phyloP scores from a whole-genome alignment of 2,329 filamentous ascomycete genomes.

The Ceratocystis lukuohia region DNA sequence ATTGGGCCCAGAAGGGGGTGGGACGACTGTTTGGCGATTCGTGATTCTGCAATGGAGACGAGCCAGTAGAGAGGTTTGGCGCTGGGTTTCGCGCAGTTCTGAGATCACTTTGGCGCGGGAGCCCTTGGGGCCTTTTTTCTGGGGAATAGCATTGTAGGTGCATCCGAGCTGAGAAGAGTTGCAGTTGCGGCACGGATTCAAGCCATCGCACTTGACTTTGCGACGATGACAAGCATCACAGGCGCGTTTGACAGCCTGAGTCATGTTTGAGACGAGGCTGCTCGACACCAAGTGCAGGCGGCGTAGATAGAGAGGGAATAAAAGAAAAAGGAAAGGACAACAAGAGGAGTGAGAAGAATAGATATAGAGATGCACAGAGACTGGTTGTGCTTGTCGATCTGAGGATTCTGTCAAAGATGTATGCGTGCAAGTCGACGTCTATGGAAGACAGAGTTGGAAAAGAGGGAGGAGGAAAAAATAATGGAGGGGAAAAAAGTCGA shows the following conservation, averaged over 20 bases:
- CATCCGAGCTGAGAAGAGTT: slow-evolving; percentile 51
- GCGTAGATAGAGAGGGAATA: neutral
- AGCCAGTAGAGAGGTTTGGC: slow-evolving; percentile 49
- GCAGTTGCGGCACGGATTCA: slow-evolving; percentile 60
- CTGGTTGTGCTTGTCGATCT: neutral
- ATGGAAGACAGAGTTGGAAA: neutral
- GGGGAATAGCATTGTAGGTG: slow-evolving; percentile 61
- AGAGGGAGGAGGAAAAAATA: neutral
- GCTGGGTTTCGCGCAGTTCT: slow-evolving; percentile 55
- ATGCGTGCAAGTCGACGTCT: neutral
- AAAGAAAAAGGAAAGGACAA: neutral
- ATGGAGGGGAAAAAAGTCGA: neutral
- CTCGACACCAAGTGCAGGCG: slow-evolving; percentile 1
- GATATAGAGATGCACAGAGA: neutral
- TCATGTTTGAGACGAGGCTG: slow-evolving; percentile 28
- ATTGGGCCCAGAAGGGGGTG: slow-evolving; percentile 28
- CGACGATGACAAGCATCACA: slow-evolving; percentile 62
- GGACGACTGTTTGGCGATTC: slow-evolving; percentile 25
- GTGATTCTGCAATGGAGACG: slow-evolving; percentile 49
- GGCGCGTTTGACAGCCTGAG: slow-evolving; percentile 45
- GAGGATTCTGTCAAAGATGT: neutral
- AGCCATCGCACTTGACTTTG: slow-evolving; percentile 61
- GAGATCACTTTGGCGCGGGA: slow-evolving; percentile 63
- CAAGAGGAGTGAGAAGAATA: neutral
- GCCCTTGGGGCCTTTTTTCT: slow-evolving; percentile 65